Evolutionary conservation across 2,329 filamentous ascomycete species (phyloP).

Genomic region (Rachicladosporium sp.): DNA sequence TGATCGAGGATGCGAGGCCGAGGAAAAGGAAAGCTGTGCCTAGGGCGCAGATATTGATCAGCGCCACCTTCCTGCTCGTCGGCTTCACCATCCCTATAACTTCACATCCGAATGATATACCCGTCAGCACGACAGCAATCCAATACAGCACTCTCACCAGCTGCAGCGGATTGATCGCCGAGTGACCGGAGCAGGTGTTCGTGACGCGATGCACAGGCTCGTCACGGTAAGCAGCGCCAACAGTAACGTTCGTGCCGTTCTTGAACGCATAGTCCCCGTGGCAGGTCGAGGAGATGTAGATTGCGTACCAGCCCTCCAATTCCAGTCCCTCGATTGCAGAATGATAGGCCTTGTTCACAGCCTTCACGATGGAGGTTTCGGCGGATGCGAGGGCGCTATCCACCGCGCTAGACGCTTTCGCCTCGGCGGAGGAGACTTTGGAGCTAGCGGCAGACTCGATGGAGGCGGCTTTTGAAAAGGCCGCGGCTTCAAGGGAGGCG

Average conservation of each 20-base stretch:
- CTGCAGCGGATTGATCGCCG: conserved; percentile 45
- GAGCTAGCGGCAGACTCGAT: conserved; percentile 13
- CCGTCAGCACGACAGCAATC: conserved; percentile 42
- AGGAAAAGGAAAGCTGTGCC: conserved; percentile 43
- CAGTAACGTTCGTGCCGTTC: conserved; percentile 31
- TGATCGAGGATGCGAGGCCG: conserved; percentile 63
- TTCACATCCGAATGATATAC: conserved; percentile 36
- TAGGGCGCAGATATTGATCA: conserved; percentile 39
- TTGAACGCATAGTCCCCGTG: conserved; percentile 32
- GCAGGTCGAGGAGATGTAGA: conserved; percentile 50
- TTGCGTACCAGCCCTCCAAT: conserved; percentile 48
- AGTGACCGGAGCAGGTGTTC: conserved; percentile 38
- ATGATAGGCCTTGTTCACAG: conserved; percentile 24
- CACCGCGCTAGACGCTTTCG: conserved; percentile 13
- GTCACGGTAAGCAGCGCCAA: conserved; percentile 31
- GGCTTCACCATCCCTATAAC: conserved; percentile 31
- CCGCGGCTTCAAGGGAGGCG: conserved; percentile 15
- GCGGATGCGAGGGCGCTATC: conserved; percentile 17
- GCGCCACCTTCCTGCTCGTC: conserved; percentile 21
- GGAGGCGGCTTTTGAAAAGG: conserved; percentile 12
- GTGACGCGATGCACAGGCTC: conserved; percentile 1
- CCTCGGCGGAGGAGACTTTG: conserved; percentile 11
- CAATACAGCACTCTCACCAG: conserved; percentile 48
- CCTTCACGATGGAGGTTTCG: conserved; percentile 30
- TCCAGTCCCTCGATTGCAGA: conserved; percentile 36